phyloP scores from a whole-genome alignment of 2,329 filamentous ascomycete species.

The Sarocladium kiliense region DNA sequence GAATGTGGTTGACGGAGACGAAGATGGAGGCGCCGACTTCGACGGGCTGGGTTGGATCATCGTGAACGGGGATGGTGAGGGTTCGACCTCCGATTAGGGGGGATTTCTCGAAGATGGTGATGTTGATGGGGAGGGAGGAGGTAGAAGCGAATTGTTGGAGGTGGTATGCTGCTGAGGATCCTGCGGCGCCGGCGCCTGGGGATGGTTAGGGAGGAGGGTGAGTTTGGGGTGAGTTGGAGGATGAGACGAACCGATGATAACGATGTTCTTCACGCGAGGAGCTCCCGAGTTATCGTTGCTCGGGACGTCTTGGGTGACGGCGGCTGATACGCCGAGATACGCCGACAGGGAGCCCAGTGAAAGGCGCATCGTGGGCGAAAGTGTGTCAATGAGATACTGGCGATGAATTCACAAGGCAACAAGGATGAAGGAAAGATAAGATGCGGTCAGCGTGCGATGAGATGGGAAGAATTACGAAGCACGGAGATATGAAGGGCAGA shows the following conservation, averaged over 20 bases:
- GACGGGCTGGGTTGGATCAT: constrained; percentile 60
- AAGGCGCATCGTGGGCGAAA: not conserved
- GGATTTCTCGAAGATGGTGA: constrained; percentile 83
- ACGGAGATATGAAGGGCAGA: not conserved
- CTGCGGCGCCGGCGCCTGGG: constrained; percentile 81
- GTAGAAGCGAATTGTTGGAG: constrained; percentile 65
- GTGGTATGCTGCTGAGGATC: constrained; percentile 81
- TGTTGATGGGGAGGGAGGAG: constrained; percentile 59
- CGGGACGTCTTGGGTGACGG: not conserved
- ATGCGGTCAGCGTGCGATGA: not conserved
- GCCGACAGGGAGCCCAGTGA: not conserved
- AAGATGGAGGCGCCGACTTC: constrained; percentile 94
- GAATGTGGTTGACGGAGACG: constrained; percentile 75
- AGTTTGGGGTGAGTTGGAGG: not conserved
- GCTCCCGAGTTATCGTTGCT: no score
- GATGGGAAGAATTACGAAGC: not conserved
- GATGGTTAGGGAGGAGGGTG: not conserved
- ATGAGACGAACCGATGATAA: constrained; percentile 21
- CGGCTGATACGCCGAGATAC: not conserved
- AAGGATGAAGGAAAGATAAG: not conserved
- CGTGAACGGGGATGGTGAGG: constrained; percentile 75
- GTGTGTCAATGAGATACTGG: not conserved
- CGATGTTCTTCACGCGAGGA: constrained; percentile 18
- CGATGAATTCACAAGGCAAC: not conserved
- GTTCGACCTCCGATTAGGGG: constrained; percentile 77